Evolutionary conservation across 1,284 basidiomycete species (phyloP), one percentile per base, ranked within the genome.

Genomic region (Singerocomus inundabilis): DNA sequence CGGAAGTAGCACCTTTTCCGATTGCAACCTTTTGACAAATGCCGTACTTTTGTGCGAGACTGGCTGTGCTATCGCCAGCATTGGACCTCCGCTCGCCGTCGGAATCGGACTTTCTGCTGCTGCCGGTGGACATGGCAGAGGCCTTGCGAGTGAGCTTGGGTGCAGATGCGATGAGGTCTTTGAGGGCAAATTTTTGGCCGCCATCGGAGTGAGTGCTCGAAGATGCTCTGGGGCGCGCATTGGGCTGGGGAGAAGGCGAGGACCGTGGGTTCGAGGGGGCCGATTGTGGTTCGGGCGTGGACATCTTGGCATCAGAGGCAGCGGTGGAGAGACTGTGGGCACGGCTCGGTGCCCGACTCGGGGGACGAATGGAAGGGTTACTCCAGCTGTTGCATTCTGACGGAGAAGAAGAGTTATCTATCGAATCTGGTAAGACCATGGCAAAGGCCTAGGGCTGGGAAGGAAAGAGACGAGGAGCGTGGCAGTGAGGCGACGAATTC

Each of bases 11-110:
- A 32, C 96, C 96, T 70, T 96, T 98, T 42, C 96, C 96, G 60
- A 99, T 98, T 9, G 95, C 93, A 15, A 94, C 84, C 72, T 94
- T 93, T 72, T 97, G 93, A 71, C 95, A 98, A 6, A 98, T 87
- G 31, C 96, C 96, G 64, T 99, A 99, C 78, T 98, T 98, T 70
- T 96, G 88, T 46, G 88, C 70, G 55, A 93, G 68, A 62, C 84
- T 87, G 35, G 73, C 70, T 4, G 77, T 71, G 56, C 81, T 84
- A 47, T 84, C 86, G 2, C 83, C 85, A 2, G 74, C 76, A 5
- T 72, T 75, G 39, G 82, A 85, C 63, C 75, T 79, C 16, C 79
- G 76, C 24, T 78, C 80, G 15, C 77, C 78, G 60, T 86, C 85
- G 6, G 84, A 85, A 59, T 88, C 85, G 29, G 84, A 87, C 66